Evolutionary conservation across 352 stramenopile species (phyloP).

Genomic region (Globisporangium abappressorium): DNA sequence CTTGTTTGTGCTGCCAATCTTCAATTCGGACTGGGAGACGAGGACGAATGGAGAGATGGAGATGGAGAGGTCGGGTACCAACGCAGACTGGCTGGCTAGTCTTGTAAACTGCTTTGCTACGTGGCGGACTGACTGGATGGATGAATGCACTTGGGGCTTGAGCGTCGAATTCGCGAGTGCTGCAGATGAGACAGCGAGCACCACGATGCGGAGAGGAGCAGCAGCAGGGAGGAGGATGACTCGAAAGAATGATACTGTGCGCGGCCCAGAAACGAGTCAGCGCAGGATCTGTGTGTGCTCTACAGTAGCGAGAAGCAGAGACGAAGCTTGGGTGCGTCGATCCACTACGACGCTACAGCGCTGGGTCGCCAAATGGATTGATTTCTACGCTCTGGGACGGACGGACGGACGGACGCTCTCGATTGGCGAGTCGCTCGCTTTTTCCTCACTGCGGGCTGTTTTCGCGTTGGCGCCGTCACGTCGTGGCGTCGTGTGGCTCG

Average conservation of each 20-base stretch:
- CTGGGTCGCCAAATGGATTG: background rate
- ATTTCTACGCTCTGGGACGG: background rate
- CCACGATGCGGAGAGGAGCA: background rate
- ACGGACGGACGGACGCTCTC: too few relatives aligned
- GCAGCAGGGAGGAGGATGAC: background rate
- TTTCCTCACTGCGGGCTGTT: background rate
- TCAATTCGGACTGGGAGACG: slow-evolving; percentile 1
- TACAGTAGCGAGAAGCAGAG: background rate
- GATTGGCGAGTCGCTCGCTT: background rate
- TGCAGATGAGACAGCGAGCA: slow-evolving; percentile 16
- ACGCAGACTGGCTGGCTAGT: background rate
- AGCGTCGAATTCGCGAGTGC: slow-evolving; percentile 12
- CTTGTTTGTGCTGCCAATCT: background rate
- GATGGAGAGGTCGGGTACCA: background rate
- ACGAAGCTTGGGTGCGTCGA: background rate
- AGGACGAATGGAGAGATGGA: background rate
- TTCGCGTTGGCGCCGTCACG: background rate
- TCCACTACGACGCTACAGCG: background rate
- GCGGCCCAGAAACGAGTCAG: background rate
- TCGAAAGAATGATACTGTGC: background rate
- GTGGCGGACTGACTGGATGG: slow-evolving; percentile 1
- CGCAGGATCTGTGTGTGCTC: too few relatives aligned
- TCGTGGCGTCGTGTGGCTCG: background rate
- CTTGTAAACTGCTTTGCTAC: background rate
- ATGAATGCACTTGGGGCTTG: background rate